Conservation (phyloP, 768 basidiomycete species). For the Hirschioporus abietinus region DNA sequence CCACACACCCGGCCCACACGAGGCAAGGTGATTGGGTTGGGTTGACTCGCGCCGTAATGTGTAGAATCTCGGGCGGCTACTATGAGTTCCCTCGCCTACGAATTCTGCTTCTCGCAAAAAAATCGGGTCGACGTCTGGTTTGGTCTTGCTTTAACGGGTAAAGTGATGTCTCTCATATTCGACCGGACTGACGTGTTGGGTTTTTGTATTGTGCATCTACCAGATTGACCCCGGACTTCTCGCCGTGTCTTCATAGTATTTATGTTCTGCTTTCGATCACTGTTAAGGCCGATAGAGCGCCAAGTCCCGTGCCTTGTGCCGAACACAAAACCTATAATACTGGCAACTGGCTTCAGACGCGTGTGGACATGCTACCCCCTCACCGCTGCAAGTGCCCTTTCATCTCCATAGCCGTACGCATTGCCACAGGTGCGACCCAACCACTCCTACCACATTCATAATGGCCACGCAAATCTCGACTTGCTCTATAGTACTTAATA, state of each 20-base stretch:
- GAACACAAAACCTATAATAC: neutral
- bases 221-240: neutral
- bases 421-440: neutral
- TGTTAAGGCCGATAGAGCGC: neutral
- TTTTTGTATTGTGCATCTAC: neutral
- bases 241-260: neutral
- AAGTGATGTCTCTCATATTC: neutral
- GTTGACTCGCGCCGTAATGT: neutral
- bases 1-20: neutral
- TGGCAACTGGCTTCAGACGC: neutral
- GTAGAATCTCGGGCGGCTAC: neutral
- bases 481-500: neutral
- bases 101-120: neutral
- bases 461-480: neutral
- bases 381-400: neutral
- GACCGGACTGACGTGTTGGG: neutral
- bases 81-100: neutral
- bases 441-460: neutral
- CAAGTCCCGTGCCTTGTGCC: neutral
- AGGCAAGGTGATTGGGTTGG: slow-evolving; percentile 1
- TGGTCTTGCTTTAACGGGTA: neutral
- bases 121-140: neutral
- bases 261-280: neutral
- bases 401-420: neutral
- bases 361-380: neutral